phyloP scores from a whole-genome alignment of 2,329 filamentous ascomycete species.

The Talaromyces verruculosus region DNA sequence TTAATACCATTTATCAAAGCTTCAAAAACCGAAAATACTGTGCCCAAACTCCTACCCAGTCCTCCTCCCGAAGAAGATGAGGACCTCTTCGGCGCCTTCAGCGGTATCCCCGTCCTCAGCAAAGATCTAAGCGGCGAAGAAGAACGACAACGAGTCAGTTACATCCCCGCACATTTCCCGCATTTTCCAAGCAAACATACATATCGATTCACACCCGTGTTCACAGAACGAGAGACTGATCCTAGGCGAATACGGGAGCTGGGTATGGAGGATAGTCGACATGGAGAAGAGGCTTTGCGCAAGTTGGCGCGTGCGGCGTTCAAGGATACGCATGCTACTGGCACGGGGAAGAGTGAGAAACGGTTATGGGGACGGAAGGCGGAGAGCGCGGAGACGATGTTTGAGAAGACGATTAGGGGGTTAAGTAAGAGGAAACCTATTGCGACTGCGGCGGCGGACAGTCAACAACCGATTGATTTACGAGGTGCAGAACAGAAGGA shows the following conservation, averaged over 20 bases:
- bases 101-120: slow-evolving; percentile 49
- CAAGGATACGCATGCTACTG: slow-evolving; percentile 43
- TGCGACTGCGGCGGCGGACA: slow-evolving; percentile 25
- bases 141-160: slow-evolving; percentile 49
- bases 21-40: slow-evolving; percentile 23
- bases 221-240: slow-evolving; percentile 59
- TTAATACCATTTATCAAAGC: slow-evolving; percentile 38
- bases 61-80: slow-evolving; percentile 45
- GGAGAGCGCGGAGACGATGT: slow-evolving; percentile 51
- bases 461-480: slow-evolving; percentile 21
- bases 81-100: slow-evolving; percentile 32
- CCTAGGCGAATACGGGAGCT: slow-evolving; percentile 60
- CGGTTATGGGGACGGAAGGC: slow-evolving; percentile 39
- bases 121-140: slow-evolving; percentile 51
- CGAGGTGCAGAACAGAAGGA: slow-evolving; percentile 18
- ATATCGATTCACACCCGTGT: slow-evolving; percentile 61
- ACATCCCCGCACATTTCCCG: slow-evolving; percentile 63
- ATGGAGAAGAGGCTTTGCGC: slow-evolving; percentile 64
- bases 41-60: slow-evolving; percentile 37
- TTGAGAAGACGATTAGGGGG: slow-evolving; percentile 58
- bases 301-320: slow-evolving; percentile 56
- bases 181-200: slow-evolving; percentile 64
- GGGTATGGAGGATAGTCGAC: slow-evolving; percentile 64
- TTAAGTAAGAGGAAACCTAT: slow-evolving; percentile 40
- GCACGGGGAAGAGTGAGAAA: slow-evolving; percentile 42